These are phyloP conservation scores for Termitomyces sp. DNA, from an alignment of 768 basidiomycete genomes.

Conservation along the genomic window DNA sequence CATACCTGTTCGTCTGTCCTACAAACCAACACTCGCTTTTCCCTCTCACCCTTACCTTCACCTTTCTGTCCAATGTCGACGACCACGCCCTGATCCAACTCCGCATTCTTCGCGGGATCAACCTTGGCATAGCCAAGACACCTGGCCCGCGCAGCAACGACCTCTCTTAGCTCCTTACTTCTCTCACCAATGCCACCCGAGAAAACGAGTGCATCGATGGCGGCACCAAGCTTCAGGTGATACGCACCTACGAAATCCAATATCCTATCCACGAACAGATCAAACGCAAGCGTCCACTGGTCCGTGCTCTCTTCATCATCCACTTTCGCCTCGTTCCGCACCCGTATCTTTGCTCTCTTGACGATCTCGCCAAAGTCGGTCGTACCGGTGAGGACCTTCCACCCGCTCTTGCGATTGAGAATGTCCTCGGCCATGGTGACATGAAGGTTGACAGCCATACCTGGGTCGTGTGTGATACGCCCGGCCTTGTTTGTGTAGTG, in stretches of 20 bases:
- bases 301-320: neutral
- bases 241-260: constrained; percentile 70
- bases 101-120: constrained; percentile 40
- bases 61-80: constrained; percentile 37
- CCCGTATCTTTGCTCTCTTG: constrained; percentile 27
- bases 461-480: constrained; percentile 50
- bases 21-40: constrained; percentile 48
- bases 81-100: constrained; percentile 36
- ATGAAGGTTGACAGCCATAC: constrained; percentile 37
- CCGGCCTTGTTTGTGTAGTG: constrained; percentile 62
- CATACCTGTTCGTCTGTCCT: constrained; percentile 61
- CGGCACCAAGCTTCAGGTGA: constrained; percentile 61
- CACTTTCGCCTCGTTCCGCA: neutral
- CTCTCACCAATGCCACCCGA: constrained; percentile 87
- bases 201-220: constrained; percentile 79
- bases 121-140: constrained; percentile 61
- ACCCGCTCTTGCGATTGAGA: constrained; percentile 70
- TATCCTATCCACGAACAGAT: constrained; percentile 75
- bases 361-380: constrained; percentile 77
- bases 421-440: constrained; percentile 68
- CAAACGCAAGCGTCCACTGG: constrained; percentile 57
- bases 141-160: constrained; percentile 44
- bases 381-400: constrained; percentile 75
- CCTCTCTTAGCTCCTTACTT: constrained; percentile 52
- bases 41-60: constrained; percentile 10